Conservation (phyloP, 176 grass and related monocot species). For the Elaeis guineensis region DNA sequence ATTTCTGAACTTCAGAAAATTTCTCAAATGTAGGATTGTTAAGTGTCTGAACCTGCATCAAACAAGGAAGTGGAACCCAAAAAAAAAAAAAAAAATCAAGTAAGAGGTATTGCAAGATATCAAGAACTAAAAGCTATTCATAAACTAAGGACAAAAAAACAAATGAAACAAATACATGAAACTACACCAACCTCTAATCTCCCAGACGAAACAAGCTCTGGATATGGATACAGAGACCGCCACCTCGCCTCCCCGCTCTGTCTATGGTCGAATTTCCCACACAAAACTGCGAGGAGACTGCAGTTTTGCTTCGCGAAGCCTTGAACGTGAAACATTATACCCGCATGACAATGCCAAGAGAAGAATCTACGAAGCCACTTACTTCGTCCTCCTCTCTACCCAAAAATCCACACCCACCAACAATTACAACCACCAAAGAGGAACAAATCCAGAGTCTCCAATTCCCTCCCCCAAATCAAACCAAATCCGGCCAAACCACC, state of each 20-base stretch:
- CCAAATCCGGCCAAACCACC: too few relatives aligned
- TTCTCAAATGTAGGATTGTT: conserved; percentile 75
- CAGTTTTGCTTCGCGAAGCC: conserved; percentile 58
- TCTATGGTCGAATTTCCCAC: conserved; percentile 53
- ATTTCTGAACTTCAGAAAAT: conserved; percentile 71
- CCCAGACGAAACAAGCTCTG: conserved; percentile 66
- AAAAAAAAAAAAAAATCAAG: background rate
- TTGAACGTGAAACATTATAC: conserved; percentile 74
- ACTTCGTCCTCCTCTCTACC: too few relatives aligned
- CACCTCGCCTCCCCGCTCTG: conserved; percentile 29
- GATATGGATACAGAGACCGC: conserved; percentile 49
- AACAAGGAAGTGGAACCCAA: background rate
- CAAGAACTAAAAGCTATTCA: conserved; percentile 2
- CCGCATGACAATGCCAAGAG: too few relatives aligned
- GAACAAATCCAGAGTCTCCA: too few relatives aligned
- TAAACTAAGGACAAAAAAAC: background rate
- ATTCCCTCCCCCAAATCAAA: too few relatives aligned
- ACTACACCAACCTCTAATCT: conserved; percentile 56
- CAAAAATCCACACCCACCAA: too few relatives aligned
- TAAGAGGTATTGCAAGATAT: conserved; percentile 1
- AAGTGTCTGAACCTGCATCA: conserved; percentile 70
- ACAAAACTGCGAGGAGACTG: conserved; percentile 79
- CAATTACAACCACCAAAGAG: too few relatives aligned
- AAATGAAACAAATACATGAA: background rate
- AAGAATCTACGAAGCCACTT: too few relatives aligned